Evolutionary conservation across 768 basidiomycete genomes (phyloP).

Genomic region (Trametes gibbosa): DNA sequence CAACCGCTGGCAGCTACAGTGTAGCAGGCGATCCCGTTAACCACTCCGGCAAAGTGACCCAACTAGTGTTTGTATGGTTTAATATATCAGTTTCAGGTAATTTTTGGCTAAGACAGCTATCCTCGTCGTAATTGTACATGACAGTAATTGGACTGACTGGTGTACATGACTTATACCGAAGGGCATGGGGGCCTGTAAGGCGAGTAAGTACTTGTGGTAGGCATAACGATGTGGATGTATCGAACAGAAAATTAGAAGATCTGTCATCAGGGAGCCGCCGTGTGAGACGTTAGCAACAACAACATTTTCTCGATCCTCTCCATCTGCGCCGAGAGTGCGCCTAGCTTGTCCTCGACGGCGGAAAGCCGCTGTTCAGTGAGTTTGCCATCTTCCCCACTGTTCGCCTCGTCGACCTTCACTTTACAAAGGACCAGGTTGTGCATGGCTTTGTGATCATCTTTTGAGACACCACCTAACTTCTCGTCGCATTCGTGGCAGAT

Average conservation of each 20-base stretch:
- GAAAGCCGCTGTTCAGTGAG: slow-evolving; percentile 5
- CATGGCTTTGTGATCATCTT: background rate
- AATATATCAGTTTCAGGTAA: background rate
- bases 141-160: too few species aligned
- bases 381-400: background rate
- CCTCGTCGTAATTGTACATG: too few species aligned
- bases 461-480: slow-evolving; percentile 1
- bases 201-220: too few species aligned
- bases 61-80: too few species aligned
- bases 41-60: slow-evolving; percentile 92
- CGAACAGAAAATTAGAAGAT: too few species aligned
- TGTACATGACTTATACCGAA: too few species aligned
- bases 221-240: too few species aligned
- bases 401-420: background rate
- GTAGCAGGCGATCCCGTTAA: slow-evolving; percentile 60
- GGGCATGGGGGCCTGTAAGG: too few species aligned
- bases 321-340: slow-evolving; percentile 1
- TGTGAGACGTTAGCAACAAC: background rate
- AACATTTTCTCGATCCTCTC: slow-evolving; percentile 12
- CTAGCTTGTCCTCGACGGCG: slow-evolving; percentile 6
- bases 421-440: slow-evolving; percentile 13
- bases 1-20: slow-evolving; percentile 46
- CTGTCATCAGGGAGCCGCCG: too few species aligned
- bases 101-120: background rate
- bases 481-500: slow-evolving; percentile 8